These are phyloP conservation scores for Trichoderma simmonsii DNA, from an alignment of 2,329 filamentous ascomycete species.

Conservation along the genomic window DNA sequence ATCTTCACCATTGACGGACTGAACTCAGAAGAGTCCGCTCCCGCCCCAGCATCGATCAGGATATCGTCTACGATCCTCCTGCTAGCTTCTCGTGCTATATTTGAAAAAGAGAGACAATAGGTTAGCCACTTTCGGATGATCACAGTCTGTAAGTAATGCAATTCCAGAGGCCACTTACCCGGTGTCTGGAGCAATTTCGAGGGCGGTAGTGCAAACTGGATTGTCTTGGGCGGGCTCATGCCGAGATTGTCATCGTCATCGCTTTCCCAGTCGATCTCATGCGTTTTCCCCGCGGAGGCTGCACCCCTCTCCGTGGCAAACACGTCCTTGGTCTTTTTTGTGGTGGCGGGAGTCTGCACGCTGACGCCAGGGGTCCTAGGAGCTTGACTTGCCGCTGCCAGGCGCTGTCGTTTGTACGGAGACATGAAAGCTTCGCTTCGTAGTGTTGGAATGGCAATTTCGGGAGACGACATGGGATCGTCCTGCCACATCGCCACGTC, in stretches of 20 bases:
- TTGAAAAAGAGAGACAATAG: neutral
- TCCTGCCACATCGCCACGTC: conserved; percentile 44
- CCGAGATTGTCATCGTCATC: conserved; percentile 62
- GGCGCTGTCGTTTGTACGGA: conserved; percentile 52
- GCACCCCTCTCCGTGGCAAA: conserved; percentile 36
- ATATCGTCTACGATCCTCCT: conserved; percentile 79
- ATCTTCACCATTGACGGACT: conserved; percentile 65
- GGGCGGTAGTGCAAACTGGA: conserved; percentile 77
- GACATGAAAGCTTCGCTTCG: conserved; percentile 84
- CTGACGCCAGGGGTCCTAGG: conserved; percentile 79
- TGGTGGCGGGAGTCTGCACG: conserved; percentile 68
- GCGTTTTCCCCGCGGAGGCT: conserved; percentile 31
- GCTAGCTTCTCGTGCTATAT: conserved; percentile 71
- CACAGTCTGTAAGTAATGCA: neutral
- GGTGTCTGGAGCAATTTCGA: conserved; percentile 78
- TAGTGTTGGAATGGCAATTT: conserved; percentile 76
- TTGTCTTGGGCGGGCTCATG: conserved; percentile 90
- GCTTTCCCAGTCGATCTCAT: conserved; percentile 71
- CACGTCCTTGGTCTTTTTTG: conserved; percentile 49
- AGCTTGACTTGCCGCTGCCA: conserved; percentile 41
- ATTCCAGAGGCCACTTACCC: conserved; percentile 45
- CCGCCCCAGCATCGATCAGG: conserved; percentile 69
- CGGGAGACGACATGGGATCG: conserved; percentile 69
- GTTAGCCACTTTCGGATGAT: neutral
- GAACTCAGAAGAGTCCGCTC: conserved; percentile 53